Percentiles rank a stretch among this genome's conserved stretches.
These are phyloP conservation scores for Darksidea phi DNA, from an alignment of 495 filamentous ascomycete species.

Conservation along the genomic window DNA sequence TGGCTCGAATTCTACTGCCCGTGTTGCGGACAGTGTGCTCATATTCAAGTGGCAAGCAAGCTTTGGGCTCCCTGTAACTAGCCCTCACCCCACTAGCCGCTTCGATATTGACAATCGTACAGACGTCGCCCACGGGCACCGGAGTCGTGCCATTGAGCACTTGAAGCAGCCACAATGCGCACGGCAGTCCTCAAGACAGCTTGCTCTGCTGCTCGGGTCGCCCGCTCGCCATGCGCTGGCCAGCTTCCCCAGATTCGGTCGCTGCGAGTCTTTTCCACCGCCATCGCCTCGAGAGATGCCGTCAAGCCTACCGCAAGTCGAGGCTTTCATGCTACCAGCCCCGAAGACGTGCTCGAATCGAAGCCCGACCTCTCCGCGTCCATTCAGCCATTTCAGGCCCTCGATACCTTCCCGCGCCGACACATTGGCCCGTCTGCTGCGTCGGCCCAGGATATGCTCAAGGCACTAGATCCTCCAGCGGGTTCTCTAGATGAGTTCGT, in stretches of 20 bases:
- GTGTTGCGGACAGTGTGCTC: not conserved
- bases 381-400: slow-evolving; percentile 41
- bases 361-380: not conserved
- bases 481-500: slow-evolving; percentile 83
- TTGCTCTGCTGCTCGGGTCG: slow-evolving; percentile 11
- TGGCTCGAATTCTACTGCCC: not conserved
- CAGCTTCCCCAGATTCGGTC: not conserved
- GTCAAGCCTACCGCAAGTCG: slow-evolving; percentile 4
- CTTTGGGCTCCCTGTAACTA: not conserved
- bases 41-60: not conserved
- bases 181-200: slow-evolving; percentile 24
- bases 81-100: not conserved
- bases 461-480: slow-evolving; percentile 71
- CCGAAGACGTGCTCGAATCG: slow-evolving; percentile 14
- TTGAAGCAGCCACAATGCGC: slow-evolving; percentile 14
- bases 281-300: not conserved
- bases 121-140: not conserved
- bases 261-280: not conserved
- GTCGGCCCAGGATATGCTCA: slow-evolving; percentile 76
- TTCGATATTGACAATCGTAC: not conserved
- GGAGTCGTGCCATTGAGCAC: not conserved
- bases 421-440: slow-evolving; percentile 87
- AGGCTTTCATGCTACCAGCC: slow-evolving; percentile 20
- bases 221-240: slow-evolving; percentile 1
- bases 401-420: slow-evolving; percentile 74